Conservation (phyloP, 2,329 filamentous ascomycete genomes). For the Ophidiomyces ophidiicola region DNA sequence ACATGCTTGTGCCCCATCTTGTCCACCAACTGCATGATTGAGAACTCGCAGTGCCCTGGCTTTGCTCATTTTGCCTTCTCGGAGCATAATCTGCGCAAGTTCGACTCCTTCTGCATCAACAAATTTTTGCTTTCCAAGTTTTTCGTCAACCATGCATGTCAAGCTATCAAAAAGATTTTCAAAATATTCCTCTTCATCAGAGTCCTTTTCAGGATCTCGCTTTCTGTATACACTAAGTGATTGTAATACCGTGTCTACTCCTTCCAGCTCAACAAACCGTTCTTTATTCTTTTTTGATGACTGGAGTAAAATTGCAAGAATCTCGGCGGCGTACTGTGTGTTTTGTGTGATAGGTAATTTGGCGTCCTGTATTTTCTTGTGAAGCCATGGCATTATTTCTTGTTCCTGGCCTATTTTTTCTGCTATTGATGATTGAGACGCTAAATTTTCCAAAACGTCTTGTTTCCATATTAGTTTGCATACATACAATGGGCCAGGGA, state of each 20-base stretch:
- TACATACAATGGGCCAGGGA: not conserved
- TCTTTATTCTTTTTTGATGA: conserved; percentile 54
- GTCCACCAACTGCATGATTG: conserved; percentile 63
- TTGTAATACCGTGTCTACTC: conserved; percentile 69
- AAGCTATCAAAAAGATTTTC: conserved; percentile 86
- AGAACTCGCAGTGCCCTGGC: conserved; percentile 64
- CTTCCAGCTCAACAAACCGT: conserved; percentile 53
- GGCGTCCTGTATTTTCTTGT: conserved; percentile 56
- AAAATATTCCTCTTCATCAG: conserved; percentile 86
- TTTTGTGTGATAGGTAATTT: conserved; percentile 70
- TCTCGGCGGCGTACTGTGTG: conserved; percentile 86
- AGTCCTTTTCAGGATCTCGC: conserved; percentile 70
- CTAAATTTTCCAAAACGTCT: conserved; percentile 71
- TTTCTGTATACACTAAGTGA: conserved; percentile 74
- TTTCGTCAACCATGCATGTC: conserved; percentile 65
- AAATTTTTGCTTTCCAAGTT: conserved; percentile 65
- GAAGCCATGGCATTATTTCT: conserved; percentile 61
- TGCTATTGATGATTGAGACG: conserved; percentile 55
- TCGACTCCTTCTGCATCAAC: conserved; percentile 85
- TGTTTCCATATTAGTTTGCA: not conserved
- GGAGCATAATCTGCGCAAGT: conserved; percentile 79
- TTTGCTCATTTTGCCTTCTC: conserved; percentile 76
- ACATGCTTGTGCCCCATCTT: conserved; percentile 51
- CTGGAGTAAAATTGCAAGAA: conserved; percentile 79
- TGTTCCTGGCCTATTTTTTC: conserved; percentile 61